These are phyloP conservation scores for Metschnikowia vanudenii DNA, from an alignment of 805 yeast genomes.

Conservation along the genomic window DNA sequence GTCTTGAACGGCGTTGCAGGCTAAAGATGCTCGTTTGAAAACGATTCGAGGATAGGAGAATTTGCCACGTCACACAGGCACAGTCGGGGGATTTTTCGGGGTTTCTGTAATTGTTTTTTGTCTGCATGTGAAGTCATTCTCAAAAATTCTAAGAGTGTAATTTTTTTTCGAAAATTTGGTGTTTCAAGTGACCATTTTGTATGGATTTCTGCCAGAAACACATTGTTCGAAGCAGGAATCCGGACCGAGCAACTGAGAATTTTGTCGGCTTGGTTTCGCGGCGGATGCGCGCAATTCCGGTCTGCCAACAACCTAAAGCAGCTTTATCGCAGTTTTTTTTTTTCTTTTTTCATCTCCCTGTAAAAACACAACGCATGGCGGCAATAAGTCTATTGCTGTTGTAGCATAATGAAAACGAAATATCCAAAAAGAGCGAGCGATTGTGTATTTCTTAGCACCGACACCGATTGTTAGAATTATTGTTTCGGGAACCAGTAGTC, in stretches of 20 bases:
- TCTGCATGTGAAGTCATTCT: neutral
- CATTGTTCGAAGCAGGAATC: neutral
- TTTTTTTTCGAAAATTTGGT: too few species aligned
- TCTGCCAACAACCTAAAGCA: neutral
- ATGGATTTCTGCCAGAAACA: neutral
- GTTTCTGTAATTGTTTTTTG: neutral
- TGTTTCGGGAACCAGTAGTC: too few species aligned
- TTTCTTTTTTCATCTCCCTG: neutral
- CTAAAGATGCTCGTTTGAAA: neutral
- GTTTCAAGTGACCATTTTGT: too few species aligned
- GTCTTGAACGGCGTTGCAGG: neutral
- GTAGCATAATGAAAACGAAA: too few species aligned
- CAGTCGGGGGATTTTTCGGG: neutral
- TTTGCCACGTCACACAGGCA: slow-evolving; percentile 5
- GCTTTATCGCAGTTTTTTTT: neutral
- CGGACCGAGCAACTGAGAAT: neutral
- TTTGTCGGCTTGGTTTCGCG: neutral
- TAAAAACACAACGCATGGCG: neutral
- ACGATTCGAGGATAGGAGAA: neutral
- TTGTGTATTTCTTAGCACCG: too few species aligned
- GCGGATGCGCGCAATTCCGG: neutral
- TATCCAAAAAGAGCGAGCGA: too few species aligned
- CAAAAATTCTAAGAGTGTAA: too few species aligned
- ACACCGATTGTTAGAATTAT: too few species aligned
- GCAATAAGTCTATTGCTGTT: too few species aligned